Evolutionary conservation across 2,329 filamentous ascomycete species (phyloP), one percentile per base, ranked within the genome.

Genomic region (Ophiostoma novo-ulmi): DNA sequence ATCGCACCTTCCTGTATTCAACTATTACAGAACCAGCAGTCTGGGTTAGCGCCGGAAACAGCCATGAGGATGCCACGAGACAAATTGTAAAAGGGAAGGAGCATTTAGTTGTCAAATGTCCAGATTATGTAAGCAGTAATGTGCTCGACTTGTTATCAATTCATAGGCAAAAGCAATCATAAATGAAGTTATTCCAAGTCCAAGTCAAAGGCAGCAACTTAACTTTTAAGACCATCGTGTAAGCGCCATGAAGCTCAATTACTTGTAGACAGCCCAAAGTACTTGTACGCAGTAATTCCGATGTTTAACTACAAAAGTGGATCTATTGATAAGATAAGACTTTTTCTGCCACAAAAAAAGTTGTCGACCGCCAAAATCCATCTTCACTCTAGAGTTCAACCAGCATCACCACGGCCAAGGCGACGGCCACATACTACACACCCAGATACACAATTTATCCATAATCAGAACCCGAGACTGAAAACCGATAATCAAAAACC

Each of bases 301-400:
- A 6, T 13, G 26, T 3, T 48, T n/a, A 7, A n/a, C 10, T n/a
- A 52, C 35, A 55, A 35, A 48, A 35, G 41, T 36, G 44, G 31
- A 61, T 0, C 20, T 36, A 26, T 5, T 22, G 70, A 71, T 71
- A 68, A 71, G 70, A 71, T 71, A 68, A 69, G 38, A 20, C 5
- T 69, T 69, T 69, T 67, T 65, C 63, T 58, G 52, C 52, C 52
- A 58, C 65, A 38, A 64, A 70, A 70, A 68, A 69, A 36, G 35
- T 39, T 36, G 64, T 36, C 68, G 6, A 61, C 55, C 31, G 26
- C 39, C 31, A 65, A 48, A 48, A 3, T 35, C 3, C 31, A 64
- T 44, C 68, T 13, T 13, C 31, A 22, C 20, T 41, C 36, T 31
- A 3, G 31, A 11, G 26, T 66, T 5, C 13, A 41, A 22, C 55